Evolutionary conservation across 2,329 filamentous ascomycete species (phyloP).

Genomic region (Ophiostoma australiae): DNA sequence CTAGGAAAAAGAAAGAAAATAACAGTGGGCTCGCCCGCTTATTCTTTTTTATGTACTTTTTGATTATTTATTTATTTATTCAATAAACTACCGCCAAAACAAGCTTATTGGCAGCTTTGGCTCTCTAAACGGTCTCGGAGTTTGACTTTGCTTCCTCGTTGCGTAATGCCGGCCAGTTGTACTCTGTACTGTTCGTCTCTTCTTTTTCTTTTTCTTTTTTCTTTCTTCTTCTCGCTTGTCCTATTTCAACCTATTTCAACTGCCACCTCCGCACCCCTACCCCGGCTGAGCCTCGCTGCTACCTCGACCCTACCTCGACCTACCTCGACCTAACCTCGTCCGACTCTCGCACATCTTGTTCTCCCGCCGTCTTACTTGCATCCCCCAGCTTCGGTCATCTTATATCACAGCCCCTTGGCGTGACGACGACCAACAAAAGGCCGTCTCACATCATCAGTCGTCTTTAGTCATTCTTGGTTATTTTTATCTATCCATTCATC

Average conservation of each 20-base stretch:
- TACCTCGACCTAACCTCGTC: not conserved
- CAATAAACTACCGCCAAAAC: not conserved
- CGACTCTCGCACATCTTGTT: conserved; percentile 7
- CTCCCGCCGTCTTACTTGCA: not conserved
- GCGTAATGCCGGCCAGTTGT: not conserved
- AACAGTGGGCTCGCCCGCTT: not conserved
- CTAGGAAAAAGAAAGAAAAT: not conserved
- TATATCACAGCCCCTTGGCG: conserved; percentile 3
- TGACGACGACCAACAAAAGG: not conserved
- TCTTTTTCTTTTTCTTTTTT: not conserved
- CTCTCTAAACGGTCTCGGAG: not conserved
- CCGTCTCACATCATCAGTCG: not conserved
- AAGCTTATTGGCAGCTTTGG: not conserved
- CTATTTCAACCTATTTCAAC: not conserved
- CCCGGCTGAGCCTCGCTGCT: not conserved
- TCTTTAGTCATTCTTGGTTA: not conserved
- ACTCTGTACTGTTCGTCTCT: not conserved
- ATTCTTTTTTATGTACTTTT: not conserved
- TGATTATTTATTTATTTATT: not conserved
- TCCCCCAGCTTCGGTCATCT: not conserved
- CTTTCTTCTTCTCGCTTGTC: not conserved
- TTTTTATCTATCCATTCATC: not conserved
- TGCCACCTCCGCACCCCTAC: not conserved
- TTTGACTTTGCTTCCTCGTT: not conserved
- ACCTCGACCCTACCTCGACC: no score